phyloP scores from a whole-genome alignment of 2,329 filamentous ascomycete species.

The Aspergillus transmontanensis region DNA sequence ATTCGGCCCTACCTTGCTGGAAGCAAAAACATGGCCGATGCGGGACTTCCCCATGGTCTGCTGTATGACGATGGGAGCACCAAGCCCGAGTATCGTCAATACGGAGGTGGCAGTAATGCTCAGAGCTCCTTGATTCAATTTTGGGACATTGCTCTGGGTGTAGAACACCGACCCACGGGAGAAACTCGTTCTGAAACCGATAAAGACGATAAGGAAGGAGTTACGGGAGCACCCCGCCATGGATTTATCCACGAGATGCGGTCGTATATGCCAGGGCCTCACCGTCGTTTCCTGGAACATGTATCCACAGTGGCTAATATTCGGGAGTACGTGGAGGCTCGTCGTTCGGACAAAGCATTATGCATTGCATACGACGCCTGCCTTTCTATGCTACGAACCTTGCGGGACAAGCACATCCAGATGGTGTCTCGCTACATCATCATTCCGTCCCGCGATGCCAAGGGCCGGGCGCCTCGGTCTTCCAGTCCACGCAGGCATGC shows the following conservation, averaged over 20 bases:
- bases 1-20: conserved; percentile 96
- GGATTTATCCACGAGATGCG: conserved; percentile 98
- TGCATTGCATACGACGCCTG: conserved; percentile 88
- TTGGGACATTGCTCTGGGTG: conserved; percentile 87
- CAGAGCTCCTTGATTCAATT: conserved; percentile 97
- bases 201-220: conserved; percentile 43
- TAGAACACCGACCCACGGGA: conserved; percentile 89
- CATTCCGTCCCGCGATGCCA: conserved; percentile 76
- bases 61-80: conserved; percentile 81
- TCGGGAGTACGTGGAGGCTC: conserved; percentile 73
- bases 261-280: conserved; percentile 91
- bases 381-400: conserved; percentile 72
- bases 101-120: conserved; percentile 91
- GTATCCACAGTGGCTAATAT: conserved; percentile 82
- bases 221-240: conserved; percentile 61
- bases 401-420: conserved; percentile 93
- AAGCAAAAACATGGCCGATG: conserved; percentile 96
- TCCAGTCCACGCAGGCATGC: conserved; percentile 51
- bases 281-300: conserved; percentile 84
- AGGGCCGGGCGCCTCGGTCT: conserved; percentile 61
- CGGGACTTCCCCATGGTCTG: conserved; percentile 83
- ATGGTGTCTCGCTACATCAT: conserved; percentile 97
- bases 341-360: conserved; percentile 64
- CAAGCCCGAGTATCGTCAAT: conserved; percentile 72
- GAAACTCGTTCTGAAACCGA: conserved; percentile 53